Evolutionary conservation across 164 flowering plant genomes (phyloP), one percentile per base, ranked within the genome.

Genomic region (Annona cherimola): DNA sequence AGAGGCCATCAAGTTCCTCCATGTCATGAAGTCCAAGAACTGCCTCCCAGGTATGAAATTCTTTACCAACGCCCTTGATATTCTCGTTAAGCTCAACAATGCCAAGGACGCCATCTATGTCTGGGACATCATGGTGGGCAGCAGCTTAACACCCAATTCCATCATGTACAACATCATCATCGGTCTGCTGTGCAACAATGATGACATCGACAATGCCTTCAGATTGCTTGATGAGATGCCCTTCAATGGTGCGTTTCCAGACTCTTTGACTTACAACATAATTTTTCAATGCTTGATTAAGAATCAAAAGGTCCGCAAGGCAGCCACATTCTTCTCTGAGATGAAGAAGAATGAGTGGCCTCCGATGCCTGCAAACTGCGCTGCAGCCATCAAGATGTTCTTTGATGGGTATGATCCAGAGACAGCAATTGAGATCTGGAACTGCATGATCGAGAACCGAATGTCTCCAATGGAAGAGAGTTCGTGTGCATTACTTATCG

Each of bases 21-120:
- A 72, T 16, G 85, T 86, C 26, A 87, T 92, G 94, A 86, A 84
- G 79, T 77, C 78, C 35, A 82, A 86, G 67, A 77, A 79, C 55
- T 90, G 94, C 79, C 79, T 89, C 11, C 97, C 96, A 77, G 85
- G 91, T 84, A 83, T 88, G 89, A 90, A 84, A 74, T 90, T 92
- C 80, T 88, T 90, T 72, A 80, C 88, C 62, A 85, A 81, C 76
- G 90, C 94, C 59, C 79, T 92, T 74, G 88, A 85, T 81, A 72
- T 86, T 75, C 84, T 92, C 71, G 69, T 81, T 67, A 82, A 81
- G 79, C 77, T 76, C 66, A 87, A 86, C 65, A 86, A 90, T 74
- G 65, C 79, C 0, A 70, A 69, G 42, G 79, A 80, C 60, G 91
- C 86, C 35, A 40, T 87, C 35, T 63, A 64, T 2, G 71, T 92